Percentiles rank a stretch among this genome's conserved stretches.
Evolutionary conservation across 306 rosid species (phyloP).

Genomic region (Datisca glomerata): DNA sequence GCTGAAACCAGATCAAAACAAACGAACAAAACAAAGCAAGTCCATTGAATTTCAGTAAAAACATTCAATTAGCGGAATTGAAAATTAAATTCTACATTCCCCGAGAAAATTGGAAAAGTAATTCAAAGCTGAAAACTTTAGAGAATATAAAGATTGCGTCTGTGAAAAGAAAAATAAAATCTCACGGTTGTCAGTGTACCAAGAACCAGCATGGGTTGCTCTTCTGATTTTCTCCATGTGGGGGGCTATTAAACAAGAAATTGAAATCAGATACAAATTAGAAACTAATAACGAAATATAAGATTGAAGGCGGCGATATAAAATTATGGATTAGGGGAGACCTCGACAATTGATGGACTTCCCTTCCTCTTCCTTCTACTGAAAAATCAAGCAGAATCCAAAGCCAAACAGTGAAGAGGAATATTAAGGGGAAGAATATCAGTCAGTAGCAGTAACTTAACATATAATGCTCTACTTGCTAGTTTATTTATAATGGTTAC

Average conservation of each 20-base stretch:
- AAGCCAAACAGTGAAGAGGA: no score
- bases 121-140: background rate
- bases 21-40: background rate
- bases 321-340: no score
- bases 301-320: background rate
- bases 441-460: no score
- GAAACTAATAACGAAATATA: background rate
- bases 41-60: background rate
- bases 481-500: no score
- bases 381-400: no score
- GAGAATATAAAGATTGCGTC: background rate
- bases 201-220: slow-evolving; percentile 83
- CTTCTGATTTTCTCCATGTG: slow-evolving; percentile 50
- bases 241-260: background rate
- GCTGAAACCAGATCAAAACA: background rate
- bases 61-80: background rate
- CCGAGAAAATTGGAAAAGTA: background rate
- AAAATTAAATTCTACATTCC: background rate
- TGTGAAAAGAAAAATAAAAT: slow-evolving; percentile 7
- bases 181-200: slow-evolving; percentile 87
- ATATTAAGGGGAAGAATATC: no score
- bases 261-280: background rate
- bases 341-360: no score
- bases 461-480: no score
- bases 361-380: no score